Evolutionary conservation across 2,329 filamentous ascomycete genomes (phyloP), one percentile per base, ranked within the genome.

Genomic region (Ophiocordyceps polyrhachis-furcata): DNA sequence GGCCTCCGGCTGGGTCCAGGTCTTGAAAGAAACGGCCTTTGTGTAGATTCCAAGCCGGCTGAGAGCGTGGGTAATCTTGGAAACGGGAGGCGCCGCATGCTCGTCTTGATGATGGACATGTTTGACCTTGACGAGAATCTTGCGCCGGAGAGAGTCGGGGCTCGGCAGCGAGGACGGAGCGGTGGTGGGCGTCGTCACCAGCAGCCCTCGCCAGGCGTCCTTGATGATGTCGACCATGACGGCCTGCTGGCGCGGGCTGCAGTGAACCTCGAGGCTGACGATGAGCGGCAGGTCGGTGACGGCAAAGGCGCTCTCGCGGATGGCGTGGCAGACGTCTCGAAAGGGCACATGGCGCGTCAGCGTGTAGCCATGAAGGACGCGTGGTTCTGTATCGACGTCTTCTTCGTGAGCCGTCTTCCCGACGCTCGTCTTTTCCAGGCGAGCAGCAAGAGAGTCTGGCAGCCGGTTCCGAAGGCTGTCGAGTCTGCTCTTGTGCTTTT

Each of bases 141-240:
- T 93, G 46, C 73, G 71, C 44, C 72, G 73, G 45, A 96, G 63
- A 4, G 80, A 71, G 6, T 70, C 74, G 0, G 88, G 85, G 12
- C 81, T 66, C 0, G 83, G 81, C 1, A 91, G 70, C 6, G 58
- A 53, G 14, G 62, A 59, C 12, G 65, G 61, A 0, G 76, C 66
- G 17, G 60, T 56, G 7, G 57, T 73, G 44, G 63, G 66, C 20
- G 64, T 58, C 1, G 80, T 70, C 2, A 93, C 67, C 9, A 96
- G 67, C 47, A 80, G 68, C 1, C 71, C 79, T n/a, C 70, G 70
- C 85, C 87, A 98, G 23, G 76, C 76, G 49, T 93, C 76, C 49
- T 79, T 72, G 77, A 98, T 95, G 55, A 96, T 93, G 48, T 83
- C 72, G 5, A 94, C 87, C 85, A 96, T 95, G 47, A 81, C 72